phyloP scores from a whole-genome alignment of 2,329 filamentous ascomycete genomes.

The Clarireedia paspali region DNA sequence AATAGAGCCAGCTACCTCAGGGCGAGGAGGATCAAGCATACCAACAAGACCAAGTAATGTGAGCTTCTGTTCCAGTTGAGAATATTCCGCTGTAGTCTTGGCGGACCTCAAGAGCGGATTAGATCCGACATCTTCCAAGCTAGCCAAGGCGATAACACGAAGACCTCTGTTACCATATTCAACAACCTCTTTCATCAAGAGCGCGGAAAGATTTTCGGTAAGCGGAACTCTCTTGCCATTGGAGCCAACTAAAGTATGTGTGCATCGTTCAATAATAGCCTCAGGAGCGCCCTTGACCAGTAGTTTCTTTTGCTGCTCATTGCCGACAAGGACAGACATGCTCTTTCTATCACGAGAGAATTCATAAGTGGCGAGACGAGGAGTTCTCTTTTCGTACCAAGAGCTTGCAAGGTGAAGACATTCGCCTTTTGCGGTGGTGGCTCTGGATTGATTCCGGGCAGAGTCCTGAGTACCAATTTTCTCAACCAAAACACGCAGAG shows the following conservation, averaged over 20 bases:
- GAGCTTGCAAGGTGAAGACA: constrained; percentile 75
- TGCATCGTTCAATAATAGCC: constrained; percentile 87
- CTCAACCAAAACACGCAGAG: constrained; percentile 81
- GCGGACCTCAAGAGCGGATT: constrained; percentile 66
- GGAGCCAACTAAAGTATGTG: constrained; percentile 68
- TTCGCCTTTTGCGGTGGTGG: constrained; percentile 42
- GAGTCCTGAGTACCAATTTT: constrained; percentile 72
- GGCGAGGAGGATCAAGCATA: constrained; percentile 94
- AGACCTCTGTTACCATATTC: constrained; percentile 89
- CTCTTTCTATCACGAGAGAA: constrained; percentile 98
- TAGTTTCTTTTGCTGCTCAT: constrained; percentile 64
- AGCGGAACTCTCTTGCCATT: constrained; percentile 72
- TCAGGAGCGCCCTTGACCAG: constrained; percentile 96
- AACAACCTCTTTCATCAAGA: constrained; percentile 72
- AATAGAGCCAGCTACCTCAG: constrained; percentile 82
- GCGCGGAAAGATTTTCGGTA: constrained; percentile 56
- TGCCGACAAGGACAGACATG: constrained; percentile 89
- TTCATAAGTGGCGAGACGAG: constrained; percentile 80
- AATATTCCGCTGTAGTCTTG: constrained; percentile 77
- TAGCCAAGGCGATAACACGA: constrained; percentile 89
- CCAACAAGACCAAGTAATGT: constrained; percentile 88
- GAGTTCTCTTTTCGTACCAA: constrained; percentile 70
- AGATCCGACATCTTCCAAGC: constrained; percentile 65
- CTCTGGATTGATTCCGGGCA: constrained; percentile 42
- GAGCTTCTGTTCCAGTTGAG: constrained; percentile 84